A percentile compares a stretch with the other conserved stretches of the same genome.
These are phyloP conservation scores for Saccharomyces hybrid DNA, from an alignment of 1,139 yeast species.

Conservation along the genomic window DNA sequence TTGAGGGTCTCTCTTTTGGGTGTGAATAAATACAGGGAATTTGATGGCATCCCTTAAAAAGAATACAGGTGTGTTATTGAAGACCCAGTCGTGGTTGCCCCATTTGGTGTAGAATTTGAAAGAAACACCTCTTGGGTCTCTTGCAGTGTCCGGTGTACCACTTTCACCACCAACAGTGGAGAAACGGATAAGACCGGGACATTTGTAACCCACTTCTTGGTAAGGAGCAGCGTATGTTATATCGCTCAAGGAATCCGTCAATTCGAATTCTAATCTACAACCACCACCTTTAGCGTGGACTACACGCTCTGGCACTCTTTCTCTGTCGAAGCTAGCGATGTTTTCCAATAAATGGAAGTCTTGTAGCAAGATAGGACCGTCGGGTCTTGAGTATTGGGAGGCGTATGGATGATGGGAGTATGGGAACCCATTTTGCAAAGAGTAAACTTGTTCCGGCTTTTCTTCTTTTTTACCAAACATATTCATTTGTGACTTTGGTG, in stretches of 20 bases:
- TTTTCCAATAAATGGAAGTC: slow-evolving; percentile 73
- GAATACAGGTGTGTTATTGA: slow-evolving; percentile 84
- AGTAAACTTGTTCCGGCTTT: slow-evolving; percentile 32
- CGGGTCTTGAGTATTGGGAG: slow-evolving; percentile 57
- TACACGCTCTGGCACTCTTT: slow-evolving; percentile 82
- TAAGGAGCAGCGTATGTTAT: slow-evolving; percentile 64
- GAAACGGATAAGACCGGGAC: slow-evolving; percentile 67
- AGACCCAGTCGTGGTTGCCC: slow-evolving; percentile 83
- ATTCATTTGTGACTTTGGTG: background rate
- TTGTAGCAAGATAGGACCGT: slow-evolving; percentile 70
- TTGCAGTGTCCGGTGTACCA: slow-evolving; percentile 78
- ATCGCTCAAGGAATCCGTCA: slow-evolving; percentile 76
- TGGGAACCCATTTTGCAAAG: slow-evolving; percentile 64
- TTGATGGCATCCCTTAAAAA: slow-evolving; percentile 81
- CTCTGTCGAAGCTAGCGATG: slow-evolving; percentile 78
- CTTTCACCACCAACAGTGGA: slow-evolving; percentile 86
- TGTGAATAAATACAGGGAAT: slow-evolving; percentile 84
- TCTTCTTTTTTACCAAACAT: background rate
- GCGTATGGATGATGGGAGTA: slow-evolving; percentile 50
- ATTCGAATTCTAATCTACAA: slow-evolving; percentile 73
- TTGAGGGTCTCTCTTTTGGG: slow-evolving; percentile 54
- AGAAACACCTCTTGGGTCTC: slow-evolving; percentile 88
- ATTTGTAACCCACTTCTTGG: slow-evolving; percentile 67
- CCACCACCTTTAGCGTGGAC: slow-evolving; percentile 91
- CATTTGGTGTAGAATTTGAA: slow-evolving; percentile 80